A percentile compares a stretch with the other conserved stretches of the same genome.
phyloP scores from a whole-genome alignment of 2,329 filamentous ascomycete species.

The Aciculosporium take region DNA sequence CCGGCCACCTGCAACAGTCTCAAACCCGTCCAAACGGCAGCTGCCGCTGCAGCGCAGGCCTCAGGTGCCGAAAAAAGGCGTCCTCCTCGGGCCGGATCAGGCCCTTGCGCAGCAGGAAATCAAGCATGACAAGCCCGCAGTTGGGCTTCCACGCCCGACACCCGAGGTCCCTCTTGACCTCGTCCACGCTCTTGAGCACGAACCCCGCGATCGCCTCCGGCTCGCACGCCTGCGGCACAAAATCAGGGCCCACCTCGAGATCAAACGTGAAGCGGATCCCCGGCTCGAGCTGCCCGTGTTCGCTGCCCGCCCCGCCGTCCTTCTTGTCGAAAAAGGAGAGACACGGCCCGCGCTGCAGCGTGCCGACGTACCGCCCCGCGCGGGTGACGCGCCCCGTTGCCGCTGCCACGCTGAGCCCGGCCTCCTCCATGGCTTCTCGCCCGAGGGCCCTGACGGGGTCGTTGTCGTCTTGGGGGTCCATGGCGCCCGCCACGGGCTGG shows the following conservation, averaged over 20 bases:
- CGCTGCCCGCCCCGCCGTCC: conserved; percentile 15
- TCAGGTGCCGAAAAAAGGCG: conserved; percentile 11
- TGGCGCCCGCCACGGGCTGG: conserved; percentile 23
- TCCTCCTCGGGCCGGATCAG: conserved; percentile 14
- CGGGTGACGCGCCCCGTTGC: conserved; percentile 10
- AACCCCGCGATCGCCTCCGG: conserved; percentile 18
- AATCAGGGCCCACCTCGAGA: conserved; percentile 15
- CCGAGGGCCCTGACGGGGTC: conserved; percentile 15
- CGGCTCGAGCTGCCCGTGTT: conserved; percentile 21
- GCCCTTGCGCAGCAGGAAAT: conserved; percentile 20
- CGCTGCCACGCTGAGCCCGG: conserved; percentile 15
- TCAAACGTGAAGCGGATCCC: conserved; percentile 25
- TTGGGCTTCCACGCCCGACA: conserved; percentile 23
- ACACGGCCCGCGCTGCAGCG: conserved; percentile 10
- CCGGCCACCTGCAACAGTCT: no score
- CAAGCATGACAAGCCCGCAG: conserved; percentile 24
- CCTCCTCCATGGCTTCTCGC: conserved; percentile 22
- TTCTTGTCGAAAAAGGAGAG: conserved; percentile 24
- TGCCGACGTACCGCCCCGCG: conserved; percentile 11
- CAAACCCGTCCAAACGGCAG: conserved; percentile 13
- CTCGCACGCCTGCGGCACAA: conserved; percentile 12
- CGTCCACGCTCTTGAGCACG: conserved; percentile 13
- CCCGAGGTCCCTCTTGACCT: conserved; percentile 17
- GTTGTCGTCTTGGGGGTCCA: conserved; percentile 17
- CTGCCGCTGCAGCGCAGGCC: conserved; percentile 11